Conservation (phyloP, 257 asterid species). For the Solanum lignicaule region DNA sequence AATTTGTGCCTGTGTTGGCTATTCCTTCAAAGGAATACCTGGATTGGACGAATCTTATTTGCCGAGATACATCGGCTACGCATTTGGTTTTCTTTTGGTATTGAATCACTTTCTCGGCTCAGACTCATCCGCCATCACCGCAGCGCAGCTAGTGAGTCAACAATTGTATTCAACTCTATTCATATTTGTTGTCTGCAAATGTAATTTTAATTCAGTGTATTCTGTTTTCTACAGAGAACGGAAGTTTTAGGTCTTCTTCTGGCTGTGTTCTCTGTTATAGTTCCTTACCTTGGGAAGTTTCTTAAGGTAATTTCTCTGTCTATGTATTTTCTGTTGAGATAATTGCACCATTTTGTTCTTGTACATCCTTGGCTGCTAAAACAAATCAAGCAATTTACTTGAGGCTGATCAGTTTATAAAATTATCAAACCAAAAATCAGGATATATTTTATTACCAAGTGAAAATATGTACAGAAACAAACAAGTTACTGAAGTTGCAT, state of each 20-base stretch:
- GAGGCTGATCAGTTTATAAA: not conserved
- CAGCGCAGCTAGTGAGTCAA: conserved; percentile 62
- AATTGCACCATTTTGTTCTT: not conserved
- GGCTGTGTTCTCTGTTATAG: conserved; percentile 59
- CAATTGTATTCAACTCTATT: not conserved
- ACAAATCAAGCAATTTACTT: not conserved
- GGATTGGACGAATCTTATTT: conserved; percentile 91
- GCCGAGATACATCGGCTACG: conserved; percentile 89
- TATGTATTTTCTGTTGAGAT: not conserved
- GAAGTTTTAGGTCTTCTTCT: conserved; percentile 78
- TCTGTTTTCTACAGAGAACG: conserved; percentile 40
- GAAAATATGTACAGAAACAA: not conserved
- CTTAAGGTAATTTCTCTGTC: conserved; percentile 44
- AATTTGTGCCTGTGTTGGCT: not conserved
- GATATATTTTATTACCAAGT: not conserved
- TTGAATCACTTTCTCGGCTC: conserved; percentile 73
- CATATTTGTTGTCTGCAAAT: not conserved
- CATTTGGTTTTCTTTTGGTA: conserved; percentile 65
- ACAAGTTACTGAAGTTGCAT: not conserved
- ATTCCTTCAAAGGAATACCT: conserved; percentile 48
- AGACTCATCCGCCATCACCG: conserved; percentile 45
- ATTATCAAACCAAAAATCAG: not conserved
- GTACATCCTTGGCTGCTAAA: not conserved
- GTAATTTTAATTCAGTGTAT: not conserved
- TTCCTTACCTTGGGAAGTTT: conserved; percentile 81